Evolutionary conservation across 257 asterid genomes (phyloP).

Genomic region (Ilex asprella): DNA sequence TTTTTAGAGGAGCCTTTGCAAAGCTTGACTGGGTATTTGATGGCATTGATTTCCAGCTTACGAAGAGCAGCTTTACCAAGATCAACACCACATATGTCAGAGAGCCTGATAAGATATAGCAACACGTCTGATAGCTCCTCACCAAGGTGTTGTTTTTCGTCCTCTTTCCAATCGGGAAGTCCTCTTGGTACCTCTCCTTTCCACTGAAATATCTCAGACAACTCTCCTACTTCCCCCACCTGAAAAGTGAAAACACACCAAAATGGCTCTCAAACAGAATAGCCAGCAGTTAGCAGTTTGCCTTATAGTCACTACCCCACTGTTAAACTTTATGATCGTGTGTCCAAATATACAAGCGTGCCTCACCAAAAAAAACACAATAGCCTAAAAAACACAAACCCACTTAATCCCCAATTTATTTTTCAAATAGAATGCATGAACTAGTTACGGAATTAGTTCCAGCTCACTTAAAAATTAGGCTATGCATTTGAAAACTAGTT

Average conservation of each 20-base stretch:
- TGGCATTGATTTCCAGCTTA: constrained; percentile 47
- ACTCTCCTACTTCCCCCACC: constrained; percentile 71
- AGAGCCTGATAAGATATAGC: constrained; percentile 49
- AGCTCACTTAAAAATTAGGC: too few species aligned
- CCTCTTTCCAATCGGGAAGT: constrained; percentile 49
- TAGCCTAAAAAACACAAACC: too few species aligned
- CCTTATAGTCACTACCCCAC: too few species aligned
- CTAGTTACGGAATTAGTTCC: too few species aligned
- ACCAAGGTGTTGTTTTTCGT: constrained; percentile 50
- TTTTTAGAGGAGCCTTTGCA: constrained; percentile 39
- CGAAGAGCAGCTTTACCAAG: constrained; percentile 55
- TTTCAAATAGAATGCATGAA: too few species aligned
- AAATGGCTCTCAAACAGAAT: too few species aligned
- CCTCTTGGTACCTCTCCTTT: constrained; percentile 64
- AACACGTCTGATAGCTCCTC: constrained; percentile 64
- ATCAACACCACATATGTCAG: constrained; percentile 59
- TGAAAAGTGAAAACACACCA: constrained; percentile 6
- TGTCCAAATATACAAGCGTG: too few species aligned
- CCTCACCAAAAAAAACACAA: too few species aligned
- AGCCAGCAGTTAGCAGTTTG: too few species aligned
- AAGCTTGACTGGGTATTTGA: constrained; percentile 42
- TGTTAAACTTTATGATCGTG: too few species aligned
- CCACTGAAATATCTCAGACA: constrained; percentile 71
- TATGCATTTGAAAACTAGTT: too few species aligned
- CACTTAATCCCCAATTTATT: too few species aligned